These are phyloP conservation scores for Diophrys sp. DNA, from an alignment of 73 alveolate genomes.

Conservation along the genomic window DNA sequence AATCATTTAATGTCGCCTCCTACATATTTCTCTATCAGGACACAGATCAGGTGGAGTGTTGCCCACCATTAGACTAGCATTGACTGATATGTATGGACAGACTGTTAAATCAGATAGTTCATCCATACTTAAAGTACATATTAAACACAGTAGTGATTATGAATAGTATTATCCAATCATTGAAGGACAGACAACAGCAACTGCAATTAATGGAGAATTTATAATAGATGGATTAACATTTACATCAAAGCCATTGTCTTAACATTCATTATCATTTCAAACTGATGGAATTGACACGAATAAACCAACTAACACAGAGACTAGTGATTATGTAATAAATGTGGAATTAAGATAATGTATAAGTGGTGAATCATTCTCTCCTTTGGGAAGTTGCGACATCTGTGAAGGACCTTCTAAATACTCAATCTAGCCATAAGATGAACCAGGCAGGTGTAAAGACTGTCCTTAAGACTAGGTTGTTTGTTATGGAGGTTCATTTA, in stretches of 20 bases:
- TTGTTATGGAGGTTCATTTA: constrained; percentile 41
- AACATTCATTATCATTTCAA: neutral
- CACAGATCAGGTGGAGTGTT: constrained; percentile 16
- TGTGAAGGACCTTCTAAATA: neutral
- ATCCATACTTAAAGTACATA: too few species aligned
- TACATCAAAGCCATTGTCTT: constrained; percentile 22
- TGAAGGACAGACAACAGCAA: constrained; percentile 11
- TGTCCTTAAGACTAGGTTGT: constrained; percentile 25
- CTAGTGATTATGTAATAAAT: neutral
- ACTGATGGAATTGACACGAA: constrained; percentile 20
- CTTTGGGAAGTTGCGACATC: constrained; percentile 24
- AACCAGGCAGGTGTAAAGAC: constrained; percentile 15
- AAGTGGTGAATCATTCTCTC: constrained; percentile 32
- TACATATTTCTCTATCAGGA: neutral
- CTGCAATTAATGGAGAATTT: constrained; percentile 18
- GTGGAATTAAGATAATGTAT: constrained; percentile 22
- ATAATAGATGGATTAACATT: constrained; percentile 6
- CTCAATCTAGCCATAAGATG: neutral
- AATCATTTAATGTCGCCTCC: neutral
- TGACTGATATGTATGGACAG: constrained; percentile 21
- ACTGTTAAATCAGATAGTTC: constrained; percentile 12
- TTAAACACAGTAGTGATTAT: too few species aligned
- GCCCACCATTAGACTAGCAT: constrained; percentile 15
- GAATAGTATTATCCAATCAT: constrained; percentile 15
- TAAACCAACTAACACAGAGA: constrained; percentile 20